Base-by-base conservation (phyloP, 2,329 filamentous ascomycete genomes). In the Botrytis elliptica region DNA sequence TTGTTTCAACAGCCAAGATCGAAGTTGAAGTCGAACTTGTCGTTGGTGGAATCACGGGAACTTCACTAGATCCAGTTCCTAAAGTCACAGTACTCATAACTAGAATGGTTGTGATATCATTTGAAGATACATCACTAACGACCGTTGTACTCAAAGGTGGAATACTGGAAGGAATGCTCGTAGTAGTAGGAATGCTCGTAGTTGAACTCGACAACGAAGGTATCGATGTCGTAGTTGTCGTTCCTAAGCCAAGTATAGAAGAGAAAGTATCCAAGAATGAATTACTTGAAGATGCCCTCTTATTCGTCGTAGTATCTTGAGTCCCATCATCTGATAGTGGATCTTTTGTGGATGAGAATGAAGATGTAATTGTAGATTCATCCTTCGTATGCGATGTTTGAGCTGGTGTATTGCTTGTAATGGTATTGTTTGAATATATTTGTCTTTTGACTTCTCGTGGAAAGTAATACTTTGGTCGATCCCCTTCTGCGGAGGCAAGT, bases 381-480 rank as follows among this genome's bases (percentile, higher is more conserved):
- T 74, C 73, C 38, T 75, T 63, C 5, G 76, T 71, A 9, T 33
- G 18, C 29, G 62, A 36, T 16, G 77, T 76, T 44, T 70, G 49
- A 25, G 62, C 52, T 29, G 76, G 52, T 25, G 77, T 67, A 22
- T 73, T 70, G 40, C 59, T 76, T 16, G 75, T 77, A 40, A 75
- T 73, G 20, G 78, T 77, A 25, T 76, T 75, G 44, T 80, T 80
- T 3, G 73, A 75, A 75, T 71, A 78, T 71, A 85, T 83, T 74
- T 86, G 83, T 72, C 87, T 85, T 82, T 86, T 89, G 78, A 90
- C 83, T 62, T 88, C 84, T 73, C 86, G 84, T 20, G 88, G 88
- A 75, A 87, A 89, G 80, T 89, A 90, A 78, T 88, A 87, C 79
- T 84, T 85, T 29, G 87, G 87, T 75, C 83, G 82, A 49, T 85